Conservation (phyloP, 192 early-diverging fungal genomes). For the Tieghemiomyces parasiticus region DNA sequence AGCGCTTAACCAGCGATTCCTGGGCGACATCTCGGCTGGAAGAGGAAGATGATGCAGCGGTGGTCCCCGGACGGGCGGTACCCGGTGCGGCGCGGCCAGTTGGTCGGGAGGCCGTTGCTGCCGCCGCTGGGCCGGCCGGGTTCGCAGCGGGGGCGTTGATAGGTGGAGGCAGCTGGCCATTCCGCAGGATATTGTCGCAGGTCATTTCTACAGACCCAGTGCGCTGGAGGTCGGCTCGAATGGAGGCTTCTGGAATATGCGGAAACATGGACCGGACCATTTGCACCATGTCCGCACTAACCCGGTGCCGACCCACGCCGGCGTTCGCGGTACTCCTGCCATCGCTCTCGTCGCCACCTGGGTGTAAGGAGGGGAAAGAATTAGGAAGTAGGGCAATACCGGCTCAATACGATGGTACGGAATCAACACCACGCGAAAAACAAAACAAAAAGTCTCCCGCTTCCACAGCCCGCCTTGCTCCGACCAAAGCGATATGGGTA, state of each 20-base stretch:
- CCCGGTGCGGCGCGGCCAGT: constrained; percentile 15
- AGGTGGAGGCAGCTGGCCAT: constrained; percentile 34
- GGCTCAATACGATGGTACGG: neutral
- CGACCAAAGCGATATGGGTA: neutral
- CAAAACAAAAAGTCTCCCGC: neutral
- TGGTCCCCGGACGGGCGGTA: constrained; percentile 17
- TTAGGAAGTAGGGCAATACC: neutral
- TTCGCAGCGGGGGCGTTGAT: neutral
- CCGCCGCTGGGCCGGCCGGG: constrained; percentile 19
- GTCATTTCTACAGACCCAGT: constrained; percentile 73
- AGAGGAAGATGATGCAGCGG: too few species aligned
- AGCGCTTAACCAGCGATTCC: constrained; percentile 29
- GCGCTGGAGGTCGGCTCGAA: constrained; percentile 56
- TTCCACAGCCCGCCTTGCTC: neutral
- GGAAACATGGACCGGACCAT: constrained; percentile 73
- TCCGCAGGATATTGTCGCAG: constrained; percentile 61
- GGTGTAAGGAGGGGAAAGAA: neutral
- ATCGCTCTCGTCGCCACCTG: neutral
- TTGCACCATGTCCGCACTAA: constrained; percentile 16
- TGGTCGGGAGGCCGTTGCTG: constrained; percentile 16
- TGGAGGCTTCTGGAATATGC: constrained; percentile 54
- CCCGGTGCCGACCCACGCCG: neutral
- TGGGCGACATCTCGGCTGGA: too few species aligned
- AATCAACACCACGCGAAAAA: neutral
- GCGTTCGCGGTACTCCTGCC: neutral